phyloP scores from a whole-genome alignment of 2,329 filamentous ascomycete species.

The Hypoxylon sp. region DNA sequence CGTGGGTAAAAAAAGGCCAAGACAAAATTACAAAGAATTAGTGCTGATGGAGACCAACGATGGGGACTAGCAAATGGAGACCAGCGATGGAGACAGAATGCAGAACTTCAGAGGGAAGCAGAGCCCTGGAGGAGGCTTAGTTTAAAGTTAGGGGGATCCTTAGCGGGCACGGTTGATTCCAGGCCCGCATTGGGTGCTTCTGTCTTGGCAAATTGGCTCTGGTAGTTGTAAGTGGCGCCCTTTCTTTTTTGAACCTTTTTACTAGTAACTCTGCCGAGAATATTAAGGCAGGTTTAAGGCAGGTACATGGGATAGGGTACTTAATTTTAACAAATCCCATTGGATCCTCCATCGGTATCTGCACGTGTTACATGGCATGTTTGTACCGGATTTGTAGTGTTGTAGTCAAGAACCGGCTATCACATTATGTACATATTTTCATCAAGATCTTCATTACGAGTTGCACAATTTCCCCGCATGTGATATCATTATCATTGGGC shows the following conservation, averaged over 20 bases:
- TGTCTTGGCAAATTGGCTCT: not conserved
- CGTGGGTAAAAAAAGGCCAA: slow-evolving; percentile 26
- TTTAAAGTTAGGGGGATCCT: slow-evolving; percentile 35
- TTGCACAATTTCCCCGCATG: slow-evolving; percentile 3
- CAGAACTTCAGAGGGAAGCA: not conserved
- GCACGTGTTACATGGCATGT: not conserved
- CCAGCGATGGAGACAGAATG: not conserved
- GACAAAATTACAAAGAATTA: slow-evolving; percentile 31
- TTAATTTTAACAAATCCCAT: slow-evolving; percentile 14
- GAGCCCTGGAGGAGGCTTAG: slow-evolving; percentile 26
- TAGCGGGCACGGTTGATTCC: slow-evolving; percentile 14
- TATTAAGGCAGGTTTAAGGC: slow-evolving; percentile 1
- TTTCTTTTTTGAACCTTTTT: not conserved
- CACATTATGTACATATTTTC: not conserved
- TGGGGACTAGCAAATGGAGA: slow-evolving; percentile 1
- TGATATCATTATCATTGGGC: slow-evolving; percentile 12
- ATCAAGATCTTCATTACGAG: not conserved
- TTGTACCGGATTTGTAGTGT: slow-evolving; percentile 7
- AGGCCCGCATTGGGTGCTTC: slow-evolving; percentile 6
- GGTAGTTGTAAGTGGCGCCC: slow-evolving; percentile 5
- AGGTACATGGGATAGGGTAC: slow-evolving; percentile 12
- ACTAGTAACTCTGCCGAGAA: slow-evolving; percentile 1
- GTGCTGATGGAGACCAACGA: slow-evolving; percentile 11
- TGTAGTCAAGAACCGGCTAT: not conserved
- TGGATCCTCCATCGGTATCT: slow-evolving; percentile 1